phyloP scores from a whole-genome alignment of 2,329 filamentous ascomycete genomes.

The Hyphodiscus sp. region DNA sequence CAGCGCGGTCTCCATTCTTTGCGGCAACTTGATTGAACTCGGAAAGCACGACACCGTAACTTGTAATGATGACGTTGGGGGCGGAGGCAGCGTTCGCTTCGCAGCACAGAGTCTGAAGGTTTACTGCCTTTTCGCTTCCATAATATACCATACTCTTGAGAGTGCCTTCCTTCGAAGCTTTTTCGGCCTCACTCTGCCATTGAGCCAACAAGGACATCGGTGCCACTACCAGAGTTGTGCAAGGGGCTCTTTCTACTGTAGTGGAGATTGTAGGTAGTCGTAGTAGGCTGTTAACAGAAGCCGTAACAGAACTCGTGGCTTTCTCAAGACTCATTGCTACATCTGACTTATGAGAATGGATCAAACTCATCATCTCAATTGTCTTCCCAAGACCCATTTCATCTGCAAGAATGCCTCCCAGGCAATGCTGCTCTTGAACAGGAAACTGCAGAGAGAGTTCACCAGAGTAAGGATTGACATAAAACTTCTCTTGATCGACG shows the following conservation, averaged over 20 bases:
- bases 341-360: slow-evolving; percentile 74
- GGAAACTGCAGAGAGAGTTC: slow-evolving; percentile 90
- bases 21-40: slow-evolving; percentile 73
- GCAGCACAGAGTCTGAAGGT: slow-evolving; percentile 74
- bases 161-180: slow-evolving; percentile 77
- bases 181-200: slow-evolving; percentile 93
- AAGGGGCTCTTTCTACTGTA: slow-evolving; percentile 63
- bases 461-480: slow-evolving; percentile 95
- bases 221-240: slow-evolving; percentile 90
- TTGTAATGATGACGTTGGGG: slow-evolving; percentile 89
- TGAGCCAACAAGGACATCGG: slow-evolving; percentile 95
- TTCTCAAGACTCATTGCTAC: slow-evolving; percentile 34
- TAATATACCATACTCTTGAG: slow-evolving; percentile 88
- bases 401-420: slow-evolving; percentile 89
- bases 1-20: slow-evolving; percentile 58
- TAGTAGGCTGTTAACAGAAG: slow-evolving; percentile 53
- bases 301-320: slow-evolving; percentile 12
- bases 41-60: slow-evolving; percentile 85
- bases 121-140: slow-evolving; percentile 72
- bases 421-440: slow-evolving; percentile 85
- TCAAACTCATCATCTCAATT: slow-evolving; percentile 92
- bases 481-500: slow-evolving; percentile 67
- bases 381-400: slow-evolving; percentile 98
- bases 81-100: slow-evolving; percentile 66
- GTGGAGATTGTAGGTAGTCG: slow-evolving; percentile 52